Evolutionary conservation across 2,329 filamentous ascomycete species (phyloP), one percentile per base, ranked within the genome.

Genomic region (Colletotrichum sp.): DNA sequence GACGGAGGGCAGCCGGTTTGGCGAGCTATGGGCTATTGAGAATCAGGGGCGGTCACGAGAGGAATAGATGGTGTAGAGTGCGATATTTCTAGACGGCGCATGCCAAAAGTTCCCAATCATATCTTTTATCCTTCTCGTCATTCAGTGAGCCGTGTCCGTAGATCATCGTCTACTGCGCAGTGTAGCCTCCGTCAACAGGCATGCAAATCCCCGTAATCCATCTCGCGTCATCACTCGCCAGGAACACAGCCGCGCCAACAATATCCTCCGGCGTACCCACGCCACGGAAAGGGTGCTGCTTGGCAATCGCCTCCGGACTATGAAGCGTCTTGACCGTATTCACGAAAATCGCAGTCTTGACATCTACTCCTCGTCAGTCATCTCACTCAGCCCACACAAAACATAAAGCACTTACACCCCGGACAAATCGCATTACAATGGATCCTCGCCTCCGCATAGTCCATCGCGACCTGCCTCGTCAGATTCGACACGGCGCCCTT

Each of bases 351-450:
- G 24, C 55, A 59, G 55, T 59, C 24, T 10, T 59, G 55, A 59
- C 9, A 59, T 59, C 55, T 59, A 6, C 10, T 18, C 15, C 4
- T 16, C 4, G 24, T 28, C 3, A 59, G 55, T 7, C 7, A 6
- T 6, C 44, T 16, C 21, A 28, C 55, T 7, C 5, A 9, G 5
- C 3, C 5, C 15, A 16, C 7, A 59, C 24, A 26, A 49, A 1
- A 9, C 44, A 49, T 10, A 49, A n/a, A n/a, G 15, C 2, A 57
- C 52, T 59, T 28, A 59, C 55, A 91, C 7, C 90, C 90, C 6
- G 90, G 90, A 69, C 89, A 90, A 7, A 91, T 84, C 0, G 88
- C 88, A 78, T 91, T 91, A 39, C 87, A 85, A 76, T 91, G 89
- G 30, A 91, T 89, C 1, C 85, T 81, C 13, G 87, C 79, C 1